Evolutionary conservation across 805 yeast species (phyloP).

Genomic region (Kurtzmaniella cleridarum): DNA sequence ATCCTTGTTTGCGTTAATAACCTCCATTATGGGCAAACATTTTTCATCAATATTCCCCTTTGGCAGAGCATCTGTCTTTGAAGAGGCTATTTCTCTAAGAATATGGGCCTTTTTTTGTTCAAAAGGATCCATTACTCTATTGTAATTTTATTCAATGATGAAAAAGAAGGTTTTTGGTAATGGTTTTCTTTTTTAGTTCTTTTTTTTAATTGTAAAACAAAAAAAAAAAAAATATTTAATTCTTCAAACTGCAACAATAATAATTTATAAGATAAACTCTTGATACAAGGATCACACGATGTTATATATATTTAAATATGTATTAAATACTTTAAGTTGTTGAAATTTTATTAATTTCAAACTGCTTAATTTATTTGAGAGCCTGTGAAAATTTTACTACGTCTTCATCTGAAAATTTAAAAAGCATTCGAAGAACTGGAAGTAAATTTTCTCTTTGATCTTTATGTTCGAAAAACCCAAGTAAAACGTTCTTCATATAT

Average conservation of each 20-base stretch:
- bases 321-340: not conserved
- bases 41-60: slow-evolving; percentile 78
- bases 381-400: slow-evolving; percentile 66
- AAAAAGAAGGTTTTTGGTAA: no score
- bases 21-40: slow-evolving; percentile 65
- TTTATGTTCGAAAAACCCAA: slow-evolving; percentile 85
- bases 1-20: slow-evolving; percentile 57
- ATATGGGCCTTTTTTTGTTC: slow-evolving; percentile 60
- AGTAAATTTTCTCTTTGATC: slow-evolving; percentile 84
- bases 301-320: not conserved
- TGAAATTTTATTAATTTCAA: not conserved
- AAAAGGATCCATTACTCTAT: slow-evolving; percentile 42
- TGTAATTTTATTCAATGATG: not conserved
- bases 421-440: slow-evolving; percentile 77
- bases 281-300: not conserved
- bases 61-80: slow-evolving; percentile 64
- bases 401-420: slow-evolving; percentile 65
- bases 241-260: no score
- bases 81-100: slow-evolving; percentile 45
- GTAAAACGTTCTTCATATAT: slow-evolving; percentile 81
- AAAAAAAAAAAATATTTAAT: no score
- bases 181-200: no score
- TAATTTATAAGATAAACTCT: no score
- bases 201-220: no score
- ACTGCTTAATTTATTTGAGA: slow-evolving; percentile 21